Percentiles rank a stretch among this genome's conserved stretches.
phyloP scores from a whole-genome alignment of 345 rosid species.

The Fremontodendron californicum region DNA sequence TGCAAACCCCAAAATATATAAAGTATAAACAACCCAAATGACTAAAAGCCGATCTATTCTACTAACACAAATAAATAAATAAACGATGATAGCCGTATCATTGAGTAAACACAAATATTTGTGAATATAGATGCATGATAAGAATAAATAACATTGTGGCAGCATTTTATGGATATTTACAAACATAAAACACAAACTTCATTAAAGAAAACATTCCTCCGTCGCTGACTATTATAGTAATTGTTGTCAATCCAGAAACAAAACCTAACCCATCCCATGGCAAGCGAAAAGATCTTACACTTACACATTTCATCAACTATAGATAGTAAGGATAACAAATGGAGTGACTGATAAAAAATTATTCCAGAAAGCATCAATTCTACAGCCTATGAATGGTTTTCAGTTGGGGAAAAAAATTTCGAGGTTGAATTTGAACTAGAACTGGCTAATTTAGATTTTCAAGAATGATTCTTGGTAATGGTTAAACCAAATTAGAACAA shows the following conservation, averaged over 20 bases:
- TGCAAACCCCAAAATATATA: constrained; percentile 8
- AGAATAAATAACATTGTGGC: neutral
- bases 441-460: neutral
- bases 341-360: neutral
- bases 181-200: neutral
- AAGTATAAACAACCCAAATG: neutral
- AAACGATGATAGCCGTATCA: neutral
- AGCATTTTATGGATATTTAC: neutral
- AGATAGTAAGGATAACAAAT: neutral
- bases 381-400: neutral
- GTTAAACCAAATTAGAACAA: neutral
- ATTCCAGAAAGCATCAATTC: neutral
- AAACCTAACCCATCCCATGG: neutral
- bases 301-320: neutral
- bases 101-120: neutral
- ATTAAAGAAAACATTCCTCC: neutral
- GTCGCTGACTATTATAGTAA: neutral
- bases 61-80: neutral
- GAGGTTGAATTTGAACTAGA: neutral
- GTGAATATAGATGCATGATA: neutral
- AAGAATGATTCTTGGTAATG: neutral
- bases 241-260: neutral
- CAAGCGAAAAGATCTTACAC: neutral
- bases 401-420: neutral
- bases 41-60: neutral